Conservation (phyloP, 306 rosid species). For the Argentina anserina region DNA sequence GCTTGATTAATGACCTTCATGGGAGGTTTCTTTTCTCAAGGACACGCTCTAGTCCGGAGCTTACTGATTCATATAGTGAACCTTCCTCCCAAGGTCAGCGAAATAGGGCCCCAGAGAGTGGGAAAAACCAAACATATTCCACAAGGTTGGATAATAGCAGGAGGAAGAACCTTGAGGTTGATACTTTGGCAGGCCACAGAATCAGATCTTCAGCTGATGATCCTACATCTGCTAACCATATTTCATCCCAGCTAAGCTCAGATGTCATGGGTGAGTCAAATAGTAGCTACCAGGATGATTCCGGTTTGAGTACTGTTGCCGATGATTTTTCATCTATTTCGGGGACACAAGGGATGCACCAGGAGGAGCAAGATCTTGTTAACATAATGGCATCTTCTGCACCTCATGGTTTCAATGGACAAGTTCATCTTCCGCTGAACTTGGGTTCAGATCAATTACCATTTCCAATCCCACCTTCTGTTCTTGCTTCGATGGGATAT, state of each 20-base stretch:
- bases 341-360: conserved; percentile 75
- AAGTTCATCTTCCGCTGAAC: conserved; percentile 66
- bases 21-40: conserved; percentile 82
- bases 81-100: conserved; percentile 63
- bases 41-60: conserved; percentile 97
- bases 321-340: conserved; percentile 67
- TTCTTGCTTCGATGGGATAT: conserved; percentile 79
- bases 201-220: conserved; percentile 45
- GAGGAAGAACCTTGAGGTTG: conserved; percentile 57
- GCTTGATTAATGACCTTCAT: conserved; percentile 47
- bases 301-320: conserved; percentile 32
- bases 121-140: conserved; percentile 41
- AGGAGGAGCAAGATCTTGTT: conserved; percentile 88
- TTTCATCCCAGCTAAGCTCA: conserved; percentile 41
- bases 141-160: conserved; percentile 55
- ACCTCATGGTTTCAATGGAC: conserved; percentile 67
- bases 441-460: conserved; percentile 72
- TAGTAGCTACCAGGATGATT: conserved; percentile 53
- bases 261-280: conserved; percentile 54
- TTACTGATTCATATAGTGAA: conserved; percentile 75
- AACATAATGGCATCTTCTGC: conserved; percentile 76
- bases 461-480: conserved; percentile 61
- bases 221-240: conserved; percentile 39
- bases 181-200: conserved; percentile 37
- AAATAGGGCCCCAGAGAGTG: conserved; percentile 48